Conservation (phyloP, 495 filamentous ascomycete genomes). For the Podospora conica region DNA sequence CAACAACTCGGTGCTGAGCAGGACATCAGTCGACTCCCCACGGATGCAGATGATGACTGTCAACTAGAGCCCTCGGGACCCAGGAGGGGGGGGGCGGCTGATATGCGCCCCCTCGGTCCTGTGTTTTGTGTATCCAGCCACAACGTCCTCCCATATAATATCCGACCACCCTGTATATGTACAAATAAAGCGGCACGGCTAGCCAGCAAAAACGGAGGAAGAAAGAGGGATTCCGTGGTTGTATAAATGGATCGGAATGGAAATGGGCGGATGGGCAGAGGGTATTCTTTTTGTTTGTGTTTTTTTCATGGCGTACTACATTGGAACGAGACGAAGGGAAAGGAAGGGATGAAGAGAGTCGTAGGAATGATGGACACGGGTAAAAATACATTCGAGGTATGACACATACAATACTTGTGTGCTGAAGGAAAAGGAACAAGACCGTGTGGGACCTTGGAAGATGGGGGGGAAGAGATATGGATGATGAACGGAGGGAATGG, state of each 20-base stretch:
- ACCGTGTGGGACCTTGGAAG: not conserved
- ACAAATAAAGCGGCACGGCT: conserved; percentile 11
- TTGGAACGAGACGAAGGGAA: not conserved
- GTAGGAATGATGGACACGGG: not conserved
- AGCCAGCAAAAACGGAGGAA: not conserved
- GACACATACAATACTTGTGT: too few relatives aligned
- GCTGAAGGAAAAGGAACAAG: not conserved
- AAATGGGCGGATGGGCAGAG: not conserved
- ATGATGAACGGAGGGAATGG: not conserved
- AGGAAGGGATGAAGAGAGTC: not conserved
- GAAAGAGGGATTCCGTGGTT: not conserved
- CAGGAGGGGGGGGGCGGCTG: too few relatives aligned
- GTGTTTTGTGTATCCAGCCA: not conserved
- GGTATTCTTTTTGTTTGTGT: not conserved
- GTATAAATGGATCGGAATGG: not conserved
- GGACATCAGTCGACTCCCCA: conserved; percentile 44
- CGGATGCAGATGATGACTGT: conserved; percentile 68
- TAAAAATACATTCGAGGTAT: not conserved
- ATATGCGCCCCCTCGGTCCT: not conserved
- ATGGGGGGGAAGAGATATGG: not conserved
- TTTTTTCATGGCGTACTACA: not conserved
- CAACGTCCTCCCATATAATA: conserved; percentile 8
- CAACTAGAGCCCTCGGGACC: conserved; percentile 33
- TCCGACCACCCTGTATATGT: conserved; percentile 20
- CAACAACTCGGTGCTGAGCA: conserved; percentile 43